Evolutionary conservation across 495 filamentous ascomycete species (phyloP), one percentile per base, ranked within the genome.

Genomic region (Penicillium lividum): DNA sequence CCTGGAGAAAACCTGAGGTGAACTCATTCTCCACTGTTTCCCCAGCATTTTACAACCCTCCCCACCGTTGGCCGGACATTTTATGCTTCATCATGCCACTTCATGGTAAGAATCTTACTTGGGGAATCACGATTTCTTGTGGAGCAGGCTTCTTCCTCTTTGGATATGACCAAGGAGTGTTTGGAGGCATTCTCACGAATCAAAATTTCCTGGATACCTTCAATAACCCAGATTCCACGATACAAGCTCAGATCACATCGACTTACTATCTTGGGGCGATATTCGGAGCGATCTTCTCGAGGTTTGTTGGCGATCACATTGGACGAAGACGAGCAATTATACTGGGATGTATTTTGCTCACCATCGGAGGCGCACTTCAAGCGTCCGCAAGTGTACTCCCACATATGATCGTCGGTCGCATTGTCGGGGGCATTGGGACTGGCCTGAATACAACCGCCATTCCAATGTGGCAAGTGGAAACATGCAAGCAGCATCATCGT

Each of bases 81-180:
- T 2, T 22, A 22, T 22, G 22, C 22, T 22, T 22, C 22, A 22
- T 22, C 22, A 22, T 22, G 22, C 22, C 22, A 22, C 22, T 22
- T 22, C 34, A 38, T 5, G 46, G 46, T 11, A 49, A 49, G 15
- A 15, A 3, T 6, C 25, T 49, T 5, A 30, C 25, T n/a, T 49
- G 25, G 25, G 25, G 46, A 1, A 49, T 49, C 46, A 49, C 46
- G 16, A 7, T 30, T n/a, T 6, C 46, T 13, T 49, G 46, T 49
- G 46, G 46, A n/a, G 46, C 46, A 30, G 46, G 46, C 16, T 49
- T 49, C 46, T 49, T 49, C 1, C 46, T 49, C n/a, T 49, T 49
- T n/a, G 46, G 46, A 9, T 49, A 49, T 16, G 46, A 49, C 27
- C 46, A 49, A 31, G 46, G 46, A n/a, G 46, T 49, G 4, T 49